Percentiles rank a stretch among this genome's conserved stretches.
phyloP scores from a whole-genome alignment of 1,284 basidiomycete genomes.

The Ceratobasidium theobromae region DNA sequence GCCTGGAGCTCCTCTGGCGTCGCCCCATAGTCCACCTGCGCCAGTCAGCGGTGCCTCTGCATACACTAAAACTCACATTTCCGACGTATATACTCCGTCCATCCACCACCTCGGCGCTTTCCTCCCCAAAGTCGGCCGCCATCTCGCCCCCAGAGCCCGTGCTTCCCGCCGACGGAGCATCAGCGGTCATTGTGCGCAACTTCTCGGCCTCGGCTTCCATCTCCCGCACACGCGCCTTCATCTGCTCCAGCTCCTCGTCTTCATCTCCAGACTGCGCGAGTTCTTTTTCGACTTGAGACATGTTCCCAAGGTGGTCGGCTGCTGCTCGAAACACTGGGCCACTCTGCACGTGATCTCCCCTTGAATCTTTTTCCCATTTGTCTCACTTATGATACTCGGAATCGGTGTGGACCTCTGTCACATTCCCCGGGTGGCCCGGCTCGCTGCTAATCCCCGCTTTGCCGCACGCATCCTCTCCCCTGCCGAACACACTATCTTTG shows the following conservation, averaged over 20 bases:
- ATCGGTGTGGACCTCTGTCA: constrained; percentile 79
- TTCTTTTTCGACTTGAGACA: constrained; percentile 15
- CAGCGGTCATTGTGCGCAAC: constrained; percentile 26
- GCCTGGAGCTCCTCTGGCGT: constrained; percentile 98
- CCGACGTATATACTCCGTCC: constrained; percentile 92
- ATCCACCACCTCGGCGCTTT: constrained; percentile 69
- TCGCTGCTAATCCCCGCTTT: constrained; percentile 55
- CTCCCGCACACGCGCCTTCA: constrained; percentile 33
- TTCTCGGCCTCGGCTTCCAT: constrained; percentile 34
- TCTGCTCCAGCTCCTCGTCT: constrained; percentile 31
- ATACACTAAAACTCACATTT: constrained; percentile 66
- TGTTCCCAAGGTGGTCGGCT: too few species aligned
- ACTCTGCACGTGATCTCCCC: background rate
- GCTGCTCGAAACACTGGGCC: background rate
- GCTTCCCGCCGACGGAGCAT: constrained; percentile 33
- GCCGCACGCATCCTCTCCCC: constrained; percentile 65
- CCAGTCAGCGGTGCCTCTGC: background rate
- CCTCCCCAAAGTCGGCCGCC: constrained; percentile 43
- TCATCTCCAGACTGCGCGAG: constrained; percentile 4
- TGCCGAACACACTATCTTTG: constrained; percentile 54
- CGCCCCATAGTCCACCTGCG: constrained; percentile 93
- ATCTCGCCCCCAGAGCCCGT: background rate
- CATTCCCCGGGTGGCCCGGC: constrained; percentile 60
- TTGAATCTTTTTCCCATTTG: background rate
- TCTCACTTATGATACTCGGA: constrained; percentile 56